phyloP scores from a whole-genome alignment of 345 rosid species.

The Linum lewisii region DNA sequence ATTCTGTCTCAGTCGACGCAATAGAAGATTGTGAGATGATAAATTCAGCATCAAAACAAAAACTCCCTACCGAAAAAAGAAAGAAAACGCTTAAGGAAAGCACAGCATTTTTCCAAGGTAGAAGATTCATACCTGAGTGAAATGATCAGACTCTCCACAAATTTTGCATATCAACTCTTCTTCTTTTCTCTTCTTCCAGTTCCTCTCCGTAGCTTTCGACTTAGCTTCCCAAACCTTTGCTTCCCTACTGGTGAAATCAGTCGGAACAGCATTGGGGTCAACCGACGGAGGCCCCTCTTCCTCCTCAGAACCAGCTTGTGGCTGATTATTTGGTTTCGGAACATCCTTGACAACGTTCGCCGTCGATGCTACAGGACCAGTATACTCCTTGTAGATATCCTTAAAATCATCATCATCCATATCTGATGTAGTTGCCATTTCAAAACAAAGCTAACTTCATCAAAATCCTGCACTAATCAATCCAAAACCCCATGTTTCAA shows the following conservation, averaged over 20 bases:
- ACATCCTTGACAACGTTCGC: conserved; percentile 37
- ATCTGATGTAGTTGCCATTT: conserved; percentile 71
- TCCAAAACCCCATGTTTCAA: not conserved
- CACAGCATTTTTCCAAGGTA: not conserved
- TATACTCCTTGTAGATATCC: conserved; percentile 93
- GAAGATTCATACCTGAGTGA: conserved; percentile 63
- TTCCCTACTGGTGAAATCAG: conserved; percentile 95
- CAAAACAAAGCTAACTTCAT: conserved; percentile 7
- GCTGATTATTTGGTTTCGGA: conserved; percentile 38
- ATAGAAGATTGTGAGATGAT: no score
- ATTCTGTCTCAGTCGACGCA: not conserved
- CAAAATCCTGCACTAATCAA: conserved; percentile 7
- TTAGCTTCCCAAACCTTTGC: conserved; percentile 99
- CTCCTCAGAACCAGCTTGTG: conserved; percentile 55
- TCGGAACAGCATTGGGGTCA: conserved; percentile 96
- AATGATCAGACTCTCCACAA: conserved; percentile 95
- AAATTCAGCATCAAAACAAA: no score
- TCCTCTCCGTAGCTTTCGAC: conserved; percentile 96
- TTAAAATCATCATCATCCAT: conserved; percentile 90
- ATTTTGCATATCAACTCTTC: conserved; percentile 97
- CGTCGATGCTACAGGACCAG: conserved; percentile 55
- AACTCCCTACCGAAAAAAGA: no score
- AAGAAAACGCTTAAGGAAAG: no score
- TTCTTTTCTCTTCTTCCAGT: conserved; percentile 97
- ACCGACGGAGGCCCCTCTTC: conserved; percentile 47